phyloP scores from a whole-genome alignment of 768 basidiomycete genomes.

The Rhodotorula kratochvilovae region DNA sequence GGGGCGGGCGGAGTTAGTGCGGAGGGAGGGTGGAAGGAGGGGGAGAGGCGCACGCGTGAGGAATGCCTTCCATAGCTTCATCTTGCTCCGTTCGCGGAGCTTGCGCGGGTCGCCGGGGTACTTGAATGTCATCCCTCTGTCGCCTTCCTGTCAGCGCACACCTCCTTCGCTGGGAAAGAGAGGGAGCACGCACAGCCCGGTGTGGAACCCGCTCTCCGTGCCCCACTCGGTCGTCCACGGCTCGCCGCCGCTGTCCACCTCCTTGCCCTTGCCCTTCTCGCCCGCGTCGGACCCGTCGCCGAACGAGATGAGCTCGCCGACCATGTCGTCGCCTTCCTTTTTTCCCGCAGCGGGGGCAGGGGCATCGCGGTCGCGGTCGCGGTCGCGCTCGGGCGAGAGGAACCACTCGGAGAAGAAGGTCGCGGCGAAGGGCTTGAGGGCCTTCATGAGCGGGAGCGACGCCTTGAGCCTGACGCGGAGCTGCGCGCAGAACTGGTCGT shows the following conservation, averaged over 20 bases:
- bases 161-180: not conserved
- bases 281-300: slow-evolving; percentile 27
- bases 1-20: slow-evolving; percentile 19
- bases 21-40: not conserved
- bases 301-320: slow-evolving; percentile 42
- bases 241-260: slow-evolving; percentile 45
- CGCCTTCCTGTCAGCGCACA: not conserved
- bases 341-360: too few relatives aligned
- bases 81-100: slow-evolving; percentile 86
- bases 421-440: slow-evolving; percentile 80
- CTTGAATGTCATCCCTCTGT: slow-evolving; percentile 55
- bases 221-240: slow-evolving; percentile 49
- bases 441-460: slow-evolving; percentile 88
- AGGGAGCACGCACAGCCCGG: slow-evolving; percentile 22
- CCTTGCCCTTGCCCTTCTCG: slow-evolving; percentile 41
- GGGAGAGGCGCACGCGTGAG: slow-evolving; percentile 58
- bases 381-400: slow-evolving; percentile 28
- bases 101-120: slow-evolving; percentile 91
- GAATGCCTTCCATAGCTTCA: slow-evolving; percentile 91
- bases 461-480: slow-evolving; percentile 83
- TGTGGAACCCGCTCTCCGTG: slow-evolving; percentile 41
- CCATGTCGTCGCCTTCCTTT: slow-evolving; percentile 15
- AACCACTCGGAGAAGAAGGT: slow-evolving; percentile 87
- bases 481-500: slow-evolving; percentile 73
- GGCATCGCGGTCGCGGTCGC: not conserved